Conservation (phyloP, 139 green algal genomes). For the Choricystis sp. region DNA sequence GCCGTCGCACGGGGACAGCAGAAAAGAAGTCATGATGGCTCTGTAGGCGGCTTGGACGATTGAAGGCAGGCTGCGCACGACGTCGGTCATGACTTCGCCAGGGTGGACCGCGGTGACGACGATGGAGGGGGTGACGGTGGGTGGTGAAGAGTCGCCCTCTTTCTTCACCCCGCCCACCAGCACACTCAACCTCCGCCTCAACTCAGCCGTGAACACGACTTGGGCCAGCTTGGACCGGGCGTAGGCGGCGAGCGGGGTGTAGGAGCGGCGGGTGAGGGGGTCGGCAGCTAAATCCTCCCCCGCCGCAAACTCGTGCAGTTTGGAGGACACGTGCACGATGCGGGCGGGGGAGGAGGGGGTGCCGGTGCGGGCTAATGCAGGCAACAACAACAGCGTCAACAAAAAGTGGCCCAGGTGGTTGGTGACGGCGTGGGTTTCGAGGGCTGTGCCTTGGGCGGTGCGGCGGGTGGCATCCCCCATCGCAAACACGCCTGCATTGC, state of each 20-base stretch:
- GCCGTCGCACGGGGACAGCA: slow-evolving; percentile 56
- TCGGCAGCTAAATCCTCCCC: slow-evolving; percentile 6
- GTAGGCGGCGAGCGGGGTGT: slow-evolving; percentile 40
- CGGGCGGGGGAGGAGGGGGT: slow-evolving; percentile 9
- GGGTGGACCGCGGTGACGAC: slow-evolving; percentile 38
- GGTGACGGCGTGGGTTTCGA: slow-evolving; percentile 61
- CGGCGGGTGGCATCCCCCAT: slow-evolving; percentile 30
- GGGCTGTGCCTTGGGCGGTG: slow-evolving; percentile 46
- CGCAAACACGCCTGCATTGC: slow-evolving; percentile 75
- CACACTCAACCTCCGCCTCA: slow-evolving; percentile 14
- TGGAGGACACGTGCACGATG: slow-evolving; percentile 48
- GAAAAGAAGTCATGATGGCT: slow-evolving; percentile 33
- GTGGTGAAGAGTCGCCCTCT: not conserved
- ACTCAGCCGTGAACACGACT: slow-evolving; percentile 36
- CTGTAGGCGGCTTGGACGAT: slow-evolving; percentile 35
- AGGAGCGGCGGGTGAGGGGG: slow-evolving; percentile 11
- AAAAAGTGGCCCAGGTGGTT: slow-evolving; percentile 72
- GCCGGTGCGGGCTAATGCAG: slow-evolving; percentile 14
- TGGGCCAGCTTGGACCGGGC: slow-evolving; percentile 63
- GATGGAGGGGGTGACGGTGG: not conserved
- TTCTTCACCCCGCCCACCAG: not conserved
- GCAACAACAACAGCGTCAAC: slow-evolving; percentile 55
- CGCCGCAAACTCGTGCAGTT: slow-evolving; percentile 12
- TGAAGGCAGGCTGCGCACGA: slow-evolving; percentile 48
- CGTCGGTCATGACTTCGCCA: slow-evolving; percentile 59